A percentile compares a stretch with the other conserved stretches of the same genome.
These are phyloP conservation scores for Vachellia pachyceras DNA, from an alignment of 306 rosid genomes.

Conservation along the genomic window DNA sequence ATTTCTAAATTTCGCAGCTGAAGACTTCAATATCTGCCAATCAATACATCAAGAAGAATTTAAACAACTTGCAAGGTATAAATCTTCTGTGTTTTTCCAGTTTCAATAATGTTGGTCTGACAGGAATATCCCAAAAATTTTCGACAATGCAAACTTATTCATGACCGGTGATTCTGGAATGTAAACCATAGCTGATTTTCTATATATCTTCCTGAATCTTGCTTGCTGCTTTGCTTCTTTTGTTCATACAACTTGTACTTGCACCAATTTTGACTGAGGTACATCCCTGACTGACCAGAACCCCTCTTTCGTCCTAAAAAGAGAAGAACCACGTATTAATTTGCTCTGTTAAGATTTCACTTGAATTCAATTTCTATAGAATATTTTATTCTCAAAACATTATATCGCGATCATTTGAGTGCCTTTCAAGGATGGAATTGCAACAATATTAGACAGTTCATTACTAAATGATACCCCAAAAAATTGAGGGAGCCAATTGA, in stretches of 20 bases:
- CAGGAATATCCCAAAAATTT: neutral
- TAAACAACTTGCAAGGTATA: constrained; percentile 62
- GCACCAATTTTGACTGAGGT: constrained; percentile 16
- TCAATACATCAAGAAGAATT: constrained; percentile 65
- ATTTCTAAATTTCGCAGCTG: constrained; percentile 71
- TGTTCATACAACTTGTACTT: constrained; percentile 2
- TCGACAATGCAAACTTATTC: neutral
- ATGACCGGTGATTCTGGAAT: constrained; percentile 7
- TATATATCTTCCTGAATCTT: constrained; percentile 3
- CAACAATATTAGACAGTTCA: neutral
- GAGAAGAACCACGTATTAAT: neutral
- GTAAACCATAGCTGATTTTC: constrained; percentile 8
- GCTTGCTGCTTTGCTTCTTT: neutral
- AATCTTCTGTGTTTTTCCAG: neutral
- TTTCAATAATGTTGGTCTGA: neutral
- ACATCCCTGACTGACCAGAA: neutral
- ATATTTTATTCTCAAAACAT: neutral
- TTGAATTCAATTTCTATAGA: neutral
- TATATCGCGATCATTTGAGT: neutral
- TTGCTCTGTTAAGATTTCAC: neutral
- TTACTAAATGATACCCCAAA: neutral
- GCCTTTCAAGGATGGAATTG: neutral
- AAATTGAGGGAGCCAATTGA: neutral
- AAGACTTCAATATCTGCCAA: constrained; percentile 82
- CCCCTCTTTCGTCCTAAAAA: neutral